Evolutionary conservation across 108 stramenopile species (phyloP), one percentile per base, ranked within the genome.

Genomic region (Cyclotella sp.): DNA sequence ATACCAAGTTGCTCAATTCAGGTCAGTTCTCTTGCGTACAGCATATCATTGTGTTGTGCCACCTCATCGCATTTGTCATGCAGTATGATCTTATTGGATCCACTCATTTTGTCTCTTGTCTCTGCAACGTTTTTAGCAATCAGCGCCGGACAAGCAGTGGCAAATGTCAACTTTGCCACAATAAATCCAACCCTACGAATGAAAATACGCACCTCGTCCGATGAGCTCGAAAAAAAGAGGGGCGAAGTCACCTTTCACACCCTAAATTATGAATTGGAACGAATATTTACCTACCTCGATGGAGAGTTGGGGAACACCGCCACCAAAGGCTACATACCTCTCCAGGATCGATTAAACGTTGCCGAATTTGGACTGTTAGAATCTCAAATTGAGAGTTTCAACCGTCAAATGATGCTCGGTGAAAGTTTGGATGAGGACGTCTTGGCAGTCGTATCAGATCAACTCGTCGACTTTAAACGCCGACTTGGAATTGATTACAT

Each of bases 331-430:
- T 92, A 93, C 68, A 87, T 94, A 19, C 92, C 93, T 18, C 79
- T 96, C 13, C 91, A 97, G 73, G 95, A 98, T 87, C 82, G 97
- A 64, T 76, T 97, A 43, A 94, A 97, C 44, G 97, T 98, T 44
- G 98, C 98, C 22, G 98, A 98, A 73, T 97, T 97, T 77, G 97
- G 97, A 27, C 83, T 98, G 29, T 75, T 98, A 12, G 98, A 97
- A 66, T 87, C 91, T 12, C 98, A 98, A 78, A 69, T 98, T 34
- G 89, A 85, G 8, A 88, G 81, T 73, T 88, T 94, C 71, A 83
- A 84, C 63, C 82, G 78, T 19, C 88, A 93, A 60, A 69, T 93
- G 34, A 84, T 88, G 39, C 61, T 78, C 22, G 90, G 88, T 5
- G 86, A 85, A 30, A 76, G 27, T 27, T 52, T 94, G 19, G 96